Percentiles rank a stretch among this genome's conserved stretches.
Evolutionary conservation across 2,329 filamentous ascomycete species (phyloP).

Genomic region (Xylariaceae sp.): DNA sequence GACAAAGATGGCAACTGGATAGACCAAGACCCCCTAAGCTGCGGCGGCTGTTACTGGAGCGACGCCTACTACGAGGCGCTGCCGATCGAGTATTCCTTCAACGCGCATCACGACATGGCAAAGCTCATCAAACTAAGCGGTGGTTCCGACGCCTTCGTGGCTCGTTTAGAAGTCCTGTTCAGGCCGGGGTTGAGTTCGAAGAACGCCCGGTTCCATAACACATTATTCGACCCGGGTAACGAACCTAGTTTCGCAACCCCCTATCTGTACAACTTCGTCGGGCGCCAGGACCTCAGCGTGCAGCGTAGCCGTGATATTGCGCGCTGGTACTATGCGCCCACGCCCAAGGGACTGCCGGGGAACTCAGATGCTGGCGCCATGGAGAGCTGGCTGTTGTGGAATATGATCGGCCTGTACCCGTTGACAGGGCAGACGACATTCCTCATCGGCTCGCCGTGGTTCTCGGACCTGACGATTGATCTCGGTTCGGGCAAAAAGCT

Average conservation of each 20-base stretch:
- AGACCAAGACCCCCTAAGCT: conserved; percentile 52
- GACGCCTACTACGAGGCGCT: conserved; percentile 57
- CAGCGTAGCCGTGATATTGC: conserved; percentile 53
- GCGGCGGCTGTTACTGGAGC: conserved; percentile 62
- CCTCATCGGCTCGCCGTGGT: conserved; percentile 60
- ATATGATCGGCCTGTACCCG: conserved; percentile 63
- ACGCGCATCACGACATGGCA: conserved; percentile 60
- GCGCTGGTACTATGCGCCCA: conserved; percentile 53
- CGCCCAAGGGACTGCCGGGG: conserved; percentile 55
- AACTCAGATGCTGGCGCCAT: conserved; percentile 69
- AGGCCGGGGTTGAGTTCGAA: conserved; percentile 42
- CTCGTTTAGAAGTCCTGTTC: conserved; percentile 58
- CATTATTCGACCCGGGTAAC: conserved; percentile 54
- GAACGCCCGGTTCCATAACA: conserved; percentile 42
- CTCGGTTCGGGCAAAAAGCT: conserved; percentile 52
- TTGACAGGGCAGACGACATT: conserved; percentile 65
- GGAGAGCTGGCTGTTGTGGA: conserved; percentile 66
- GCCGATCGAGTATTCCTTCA: conserved; percentile 63
- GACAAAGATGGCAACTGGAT: conserved; percentile 45
- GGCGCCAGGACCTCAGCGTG: conserved; percentile 57
- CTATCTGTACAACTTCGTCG: conserved; percentile 64
- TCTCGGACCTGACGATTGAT: conserved; percentile 52
- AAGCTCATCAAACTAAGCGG: conserved; percentile 50
- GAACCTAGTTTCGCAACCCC: conserved; percentile 61
- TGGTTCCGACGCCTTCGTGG: conserved; percentile 50